phyloP scores from a whole-genome alignment of 495 filamentous ascomycete genomes.

The Podospora didyma region DNA sequence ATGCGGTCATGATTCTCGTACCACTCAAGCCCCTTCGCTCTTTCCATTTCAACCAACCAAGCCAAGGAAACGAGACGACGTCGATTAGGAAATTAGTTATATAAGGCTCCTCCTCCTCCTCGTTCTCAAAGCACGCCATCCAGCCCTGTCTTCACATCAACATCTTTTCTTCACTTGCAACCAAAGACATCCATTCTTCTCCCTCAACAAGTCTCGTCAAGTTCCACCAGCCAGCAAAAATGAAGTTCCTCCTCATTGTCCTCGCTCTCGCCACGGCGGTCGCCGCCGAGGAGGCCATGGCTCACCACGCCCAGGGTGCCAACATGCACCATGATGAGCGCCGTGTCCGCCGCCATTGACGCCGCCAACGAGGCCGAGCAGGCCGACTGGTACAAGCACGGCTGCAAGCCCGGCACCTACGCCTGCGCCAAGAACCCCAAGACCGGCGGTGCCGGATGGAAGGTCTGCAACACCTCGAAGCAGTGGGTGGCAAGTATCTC shows the following conservation, averaged over 20 bases:
- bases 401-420: slow-evolving; percentile 26
- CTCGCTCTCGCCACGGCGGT: slow-evolving; percentile 18
- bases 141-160: not conserved
- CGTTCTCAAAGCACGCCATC: not conserved
- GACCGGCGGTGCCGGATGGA: slow-evolving; percentile 17
- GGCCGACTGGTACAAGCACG: not conserved
- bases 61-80: too few species aligned
- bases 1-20: too few species aligned
- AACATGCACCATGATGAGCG: not conserved
- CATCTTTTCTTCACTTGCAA: not conserved
- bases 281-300: slow-evolving; percentile 5
- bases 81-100: too few species aligned
- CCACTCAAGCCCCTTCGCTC: too few species aligned
- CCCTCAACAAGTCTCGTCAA: not conserved
- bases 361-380: slow-evolving; percentile 11
- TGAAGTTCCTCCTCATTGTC: slow-evolving; percentile 20
- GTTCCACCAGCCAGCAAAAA: slow-evolving; percentile 4
- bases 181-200: not conserved
- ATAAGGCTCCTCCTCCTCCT: too few species aligned
- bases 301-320: not conserved
- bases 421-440: slow-evolving; percentile 15
- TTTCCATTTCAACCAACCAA: too few species aligned
- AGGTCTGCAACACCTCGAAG: slow-evolving; percentile 19
- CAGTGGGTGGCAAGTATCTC: slow-evolving; percentile 22
- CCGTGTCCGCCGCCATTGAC: slow-evolving; percentile 5